Conservation (phyloP, 345 rosid genomes). For the Citrus reticulata region DNA sequence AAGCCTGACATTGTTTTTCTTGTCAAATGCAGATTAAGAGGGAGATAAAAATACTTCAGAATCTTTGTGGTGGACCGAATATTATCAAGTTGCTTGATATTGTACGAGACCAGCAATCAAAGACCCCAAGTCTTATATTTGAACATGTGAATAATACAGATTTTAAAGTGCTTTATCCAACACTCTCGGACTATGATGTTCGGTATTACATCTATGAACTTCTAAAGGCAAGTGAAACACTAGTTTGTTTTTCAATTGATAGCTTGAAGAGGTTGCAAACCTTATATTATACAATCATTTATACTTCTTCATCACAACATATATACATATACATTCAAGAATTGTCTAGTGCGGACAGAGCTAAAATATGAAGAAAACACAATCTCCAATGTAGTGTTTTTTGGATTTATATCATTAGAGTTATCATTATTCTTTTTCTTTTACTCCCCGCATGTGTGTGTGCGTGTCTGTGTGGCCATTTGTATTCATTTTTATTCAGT, state of each 20-base stretch:
- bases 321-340: neutral
- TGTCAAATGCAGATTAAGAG: slow-evolving; percentile 73
- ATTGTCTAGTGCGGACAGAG: neutral
- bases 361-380: neutral
- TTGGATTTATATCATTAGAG: neutral
- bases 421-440: neutral
- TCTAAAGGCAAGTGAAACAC: slow-evolving; percentile 53
- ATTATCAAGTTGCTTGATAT: slow-evolving; percentile 88
- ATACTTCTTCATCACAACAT: neutral
- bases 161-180: slow-evolving; percentile 93
- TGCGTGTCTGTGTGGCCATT: too few species aligned
- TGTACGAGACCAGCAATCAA: slow-evolving; percentile 95
- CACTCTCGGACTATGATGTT: slow-evolving; percentile 80
- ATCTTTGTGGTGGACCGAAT: slow-evolving; percentile 97
- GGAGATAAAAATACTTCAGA: slow-evolving; percentile 95
- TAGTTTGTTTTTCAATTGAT: slow-evolving; percentile 7
- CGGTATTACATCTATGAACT: slow-evolving; percentile 88
- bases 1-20: neutral
- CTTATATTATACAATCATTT: neutral
- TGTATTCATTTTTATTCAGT: neutral
- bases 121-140: slow-evolving; percentile 91
- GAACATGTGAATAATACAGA: slow-evolving; percentile 92
- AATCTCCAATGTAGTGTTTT: neutral
- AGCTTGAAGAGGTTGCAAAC: neutral
- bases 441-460: neutral